phyloP scores from a whole-genome alignment of 768 basidiomycete species.

The Boletus vermiculosoides region DNA sequence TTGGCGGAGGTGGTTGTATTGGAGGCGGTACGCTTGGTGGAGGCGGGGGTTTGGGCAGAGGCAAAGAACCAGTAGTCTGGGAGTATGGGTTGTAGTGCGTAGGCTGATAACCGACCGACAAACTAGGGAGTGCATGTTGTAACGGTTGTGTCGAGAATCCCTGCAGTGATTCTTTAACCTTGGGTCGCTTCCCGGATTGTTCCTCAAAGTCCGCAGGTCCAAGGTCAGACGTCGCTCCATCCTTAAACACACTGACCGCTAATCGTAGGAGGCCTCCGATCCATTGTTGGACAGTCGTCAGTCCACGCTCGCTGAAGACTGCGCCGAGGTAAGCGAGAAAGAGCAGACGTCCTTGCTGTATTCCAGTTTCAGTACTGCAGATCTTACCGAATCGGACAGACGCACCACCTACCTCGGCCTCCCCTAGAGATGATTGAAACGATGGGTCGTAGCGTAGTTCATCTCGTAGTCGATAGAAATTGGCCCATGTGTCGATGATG shows the following conservation, averaged over 20 bases:
- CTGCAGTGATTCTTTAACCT: constrained; percentile 31
- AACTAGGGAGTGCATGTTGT: constrained; percentile 18
- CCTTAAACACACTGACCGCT: constrained; percentile 19
- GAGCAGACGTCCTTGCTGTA: constrained; percentile 54
- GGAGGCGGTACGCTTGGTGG: constrained; percentile 34
- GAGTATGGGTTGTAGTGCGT: constrained; percentile 34
- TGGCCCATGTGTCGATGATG: constrained; percentile 39
- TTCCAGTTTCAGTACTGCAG: constrained; percentile 15
- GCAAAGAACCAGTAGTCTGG: constrained; percentile 10
- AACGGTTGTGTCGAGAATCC: constrained; percentile 31
- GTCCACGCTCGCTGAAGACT: constrained; percentile 54
- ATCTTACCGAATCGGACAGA: constrained; percentile 13
- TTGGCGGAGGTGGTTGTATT: constrained; percentile 37
- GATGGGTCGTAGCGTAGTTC: constrained; percentile 34
- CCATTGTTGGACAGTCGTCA: constrained; percentile 54
- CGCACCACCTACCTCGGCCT: constrained; percentile 39
- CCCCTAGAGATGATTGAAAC: constrained; percentile 26
- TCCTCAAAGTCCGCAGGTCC: constrained; percentile 27
- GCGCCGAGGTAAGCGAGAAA: constrained; percentile 71
- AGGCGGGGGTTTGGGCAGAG: constrained; percentile 25
- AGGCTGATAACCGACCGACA: constrained; percentile 18
- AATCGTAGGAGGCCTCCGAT: constrained; percentile 42
- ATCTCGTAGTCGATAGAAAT: constrained; percentile 36
- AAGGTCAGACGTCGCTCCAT: constrained; percentile 15
- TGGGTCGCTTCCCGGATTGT: constrained; percentile 31